These are phyloP conservation scores for Apiospora saccharicola DNA, from an alignment of 2,329 filamentous ascomycete species.

Conservation along the genomic window DNA sequence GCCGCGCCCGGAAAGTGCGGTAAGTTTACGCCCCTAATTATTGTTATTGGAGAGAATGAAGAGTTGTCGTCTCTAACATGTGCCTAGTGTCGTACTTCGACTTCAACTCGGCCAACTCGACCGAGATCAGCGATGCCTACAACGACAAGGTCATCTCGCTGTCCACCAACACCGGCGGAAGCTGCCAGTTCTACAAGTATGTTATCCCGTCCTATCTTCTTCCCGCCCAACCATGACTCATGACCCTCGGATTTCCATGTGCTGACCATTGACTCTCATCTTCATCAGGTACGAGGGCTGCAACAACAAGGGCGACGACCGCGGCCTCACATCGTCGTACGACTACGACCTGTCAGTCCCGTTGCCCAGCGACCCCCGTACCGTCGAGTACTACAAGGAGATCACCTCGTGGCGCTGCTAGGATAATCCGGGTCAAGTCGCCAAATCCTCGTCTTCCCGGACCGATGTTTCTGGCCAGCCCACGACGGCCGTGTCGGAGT, in stretches of 20 bases:
- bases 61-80: too few species aligned
- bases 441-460: too few species aligned
- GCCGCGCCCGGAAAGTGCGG: conserved; percentile 3
- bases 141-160: conserved; percentile 10
- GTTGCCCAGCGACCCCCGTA: neutral
- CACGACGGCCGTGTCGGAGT: too few species aligned
- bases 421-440: neutral
- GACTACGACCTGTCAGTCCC: neutral
- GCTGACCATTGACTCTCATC: too few species aligned
- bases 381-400: conserved; percentile 1
- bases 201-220: neutral
- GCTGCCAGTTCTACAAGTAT: conserved; percentile 22
- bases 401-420: conserved; percentile 15
- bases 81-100: conserved; percentile 7
- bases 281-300: neutral
- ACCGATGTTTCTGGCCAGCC: too few species aligned
- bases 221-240: too few species aligned
- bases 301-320: conserved; percentile 20
- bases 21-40: neutral
- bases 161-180: conserved; percentile 21
- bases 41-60: too few species aligned
- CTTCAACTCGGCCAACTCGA: neutral
- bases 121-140: conserved; percentile 2
- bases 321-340: neutral
- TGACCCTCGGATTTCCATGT: too few species aligned